These are phyloP conservation scores for Linnemannia zychae DNA, from an alignment of 192 early-diverging fungal genomes.

Conservation along the genomic window DNA sequence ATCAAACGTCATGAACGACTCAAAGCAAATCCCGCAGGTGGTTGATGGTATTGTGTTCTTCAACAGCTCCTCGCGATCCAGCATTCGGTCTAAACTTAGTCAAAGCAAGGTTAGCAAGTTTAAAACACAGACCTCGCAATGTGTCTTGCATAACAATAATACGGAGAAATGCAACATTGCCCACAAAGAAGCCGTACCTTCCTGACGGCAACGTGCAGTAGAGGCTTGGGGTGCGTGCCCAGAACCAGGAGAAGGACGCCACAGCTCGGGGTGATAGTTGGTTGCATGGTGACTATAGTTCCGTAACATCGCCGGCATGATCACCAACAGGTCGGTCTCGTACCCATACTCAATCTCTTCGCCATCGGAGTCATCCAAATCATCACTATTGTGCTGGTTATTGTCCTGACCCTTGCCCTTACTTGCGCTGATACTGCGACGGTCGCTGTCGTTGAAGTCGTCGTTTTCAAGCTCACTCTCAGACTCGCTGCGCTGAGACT, in stretches of 20 bases:
- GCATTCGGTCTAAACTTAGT: slow-evolving; percentile 26
- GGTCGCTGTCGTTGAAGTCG: neutral
- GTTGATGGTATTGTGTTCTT: slow-evolving; percentile 48
- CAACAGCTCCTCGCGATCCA: slow-evolving; percentile 46
- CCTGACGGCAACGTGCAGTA: slow-evolving; percentile 29
- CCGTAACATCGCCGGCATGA: slow-evolving; percentile 53
- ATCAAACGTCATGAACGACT: slow-evolving; percentile 41
- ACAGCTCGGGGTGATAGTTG: slow-evolving; percentile 52
- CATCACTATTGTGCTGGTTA: slow-evolving; percentile 1
- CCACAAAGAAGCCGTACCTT: slow-evolving; percentile 34
- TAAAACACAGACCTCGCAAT: neutral
- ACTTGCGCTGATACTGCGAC: no score
- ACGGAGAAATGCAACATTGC: neutral
- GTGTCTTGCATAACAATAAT: neutral
- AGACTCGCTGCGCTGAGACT: neutral
- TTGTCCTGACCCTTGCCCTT: neutral
- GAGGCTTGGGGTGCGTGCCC: slow-evolving; percentile 14
- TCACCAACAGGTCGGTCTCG: slow-evolving; percentile 40
- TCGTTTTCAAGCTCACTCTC: neutral
- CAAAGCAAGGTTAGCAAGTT: neutral
- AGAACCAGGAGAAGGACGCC: slow-evolving; percentile 30
- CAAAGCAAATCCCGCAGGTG: slow-evolving; percentile 55
- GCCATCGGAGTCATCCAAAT: slow-evolving; percentile 32
- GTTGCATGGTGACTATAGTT: slow-evolving; percentile 54
- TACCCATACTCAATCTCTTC: slow-evolving; percentile 49